These are phyloP conservation scores for Taphrina flavorubra DNA, from an alignment of 1,139 yeast species.

Conservation along the genomic window DNA sequence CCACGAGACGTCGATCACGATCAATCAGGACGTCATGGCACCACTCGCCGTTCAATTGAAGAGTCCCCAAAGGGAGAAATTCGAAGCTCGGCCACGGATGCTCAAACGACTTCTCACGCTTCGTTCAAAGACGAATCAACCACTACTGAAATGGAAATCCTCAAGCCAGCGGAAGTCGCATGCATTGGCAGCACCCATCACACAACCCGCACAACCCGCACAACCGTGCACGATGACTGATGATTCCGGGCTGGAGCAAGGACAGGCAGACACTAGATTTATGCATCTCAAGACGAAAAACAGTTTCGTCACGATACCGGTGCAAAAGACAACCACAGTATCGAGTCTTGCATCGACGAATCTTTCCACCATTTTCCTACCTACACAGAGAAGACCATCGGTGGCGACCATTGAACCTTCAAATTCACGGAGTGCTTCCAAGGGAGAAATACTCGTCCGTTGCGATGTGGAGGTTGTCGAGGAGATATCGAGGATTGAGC, in stretches of 20 bases:
- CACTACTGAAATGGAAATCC: background rate
- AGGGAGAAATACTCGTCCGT: background rate
- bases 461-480: constrained; percentile 7
- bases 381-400: background rate
- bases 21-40: background rate
- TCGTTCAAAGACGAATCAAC: background rate
- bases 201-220: background rate
- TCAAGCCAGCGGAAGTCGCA: background rate
- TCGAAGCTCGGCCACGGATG: background rate
- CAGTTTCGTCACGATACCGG: constrained; percentile 1
- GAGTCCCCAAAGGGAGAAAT: background rate
- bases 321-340: constrained; percentile 5
- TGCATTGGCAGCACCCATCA: background rate
- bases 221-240: no score
- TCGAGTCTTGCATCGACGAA: constrained; percentile 11
- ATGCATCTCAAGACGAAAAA: constrained; percentile 5
- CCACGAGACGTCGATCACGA: background rate
- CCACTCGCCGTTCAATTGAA: background rate
- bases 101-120: constrained; percentile 1
- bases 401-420: background rate
- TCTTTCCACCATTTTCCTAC: constrained; percentile 1
- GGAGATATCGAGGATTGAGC: constrained; percentile 4
- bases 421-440: background rate
- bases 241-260: background rate
- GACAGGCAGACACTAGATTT: background rate